Evolutionary conservation across 352 stramenopile species (phyloP), one percentile per base, ranked within the genome.

Genomic region (Globisporangium perplexum): DNA sequence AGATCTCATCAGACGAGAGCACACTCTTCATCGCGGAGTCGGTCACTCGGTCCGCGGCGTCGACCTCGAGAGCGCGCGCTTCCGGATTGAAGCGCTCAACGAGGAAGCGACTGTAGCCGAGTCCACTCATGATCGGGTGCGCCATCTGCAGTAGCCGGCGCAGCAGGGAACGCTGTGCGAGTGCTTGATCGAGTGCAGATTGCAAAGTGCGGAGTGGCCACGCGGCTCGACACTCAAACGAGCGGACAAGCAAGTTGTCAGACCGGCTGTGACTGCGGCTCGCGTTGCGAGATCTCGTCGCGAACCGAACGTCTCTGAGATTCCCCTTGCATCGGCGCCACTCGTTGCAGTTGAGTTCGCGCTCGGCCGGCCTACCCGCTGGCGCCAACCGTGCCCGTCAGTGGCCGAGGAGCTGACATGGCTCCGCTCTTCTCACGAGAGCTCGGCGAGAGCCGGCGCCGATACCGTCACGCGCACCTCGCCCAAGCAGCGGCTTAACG

Each of bases 261-360:
- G 39, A 45, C 39, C 18, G 39, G n/a, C 39, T 30, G 24, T 28
- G 41, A 22, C 22, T 23, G 3, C 17, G 28, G 5, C n/a, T n/a
- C 46, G 24, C n/a, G 30, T 14, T 46, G 41, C n/a, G 24, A 46
- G 41, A 28, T 23, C 2, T 46, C 41, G 30, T 30, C 7, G 24
- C 20, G 31, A 62, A 62, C 56, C 50, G 56, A 57, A 62, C 49
- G 33, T 62, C 49, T 62, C 56, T 53, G 33, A 2, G 23, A 22
- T 24, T n/a, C 44, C 17, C 41, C 1, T 17, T 4, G 18, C 26
- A 38, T 0, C 47, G 30, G 47, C n/a, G 17, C 7, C 41, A 24
- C 20, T 46, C 41, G 20, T 22, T 46, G 20, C 18, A 45, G 39
- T 45, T 45, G 39, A 20, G 39, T 23, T 20, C 39, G 7, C 20